Conservation (phyloP, 331 rosid genomes). For the Acacia pycnantha region DNA sequence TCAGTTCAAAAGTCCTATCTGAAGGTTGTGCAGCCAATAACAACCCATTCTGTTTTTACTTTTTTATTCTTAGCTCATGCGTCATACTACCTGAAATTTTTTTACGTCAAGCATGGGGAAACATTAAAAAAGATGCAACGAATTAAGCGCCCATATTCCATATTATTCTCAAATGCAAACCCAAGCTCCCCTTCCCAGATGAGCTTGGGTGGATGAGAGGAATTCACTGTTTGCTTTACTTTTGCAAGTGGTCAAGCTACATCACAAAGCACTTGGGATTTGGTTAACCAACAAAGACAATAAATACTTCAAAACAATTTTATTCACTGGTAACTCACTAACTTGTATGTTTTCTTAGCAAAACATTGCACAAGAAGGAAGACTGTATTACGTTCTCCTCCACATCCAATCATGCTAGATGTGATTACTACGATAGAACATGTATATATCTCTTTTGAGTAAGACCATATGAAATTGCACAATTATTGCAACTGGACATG, state of each 20-base stretch:
- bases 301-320: background rate
- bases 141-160: background rate
- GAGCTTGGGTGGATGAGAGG: background rate
- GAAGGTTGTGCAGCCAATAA: slow-evolving; percentile 11
- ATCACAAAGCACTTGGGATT: background rate
- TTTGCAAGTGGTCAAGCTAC: background rate
- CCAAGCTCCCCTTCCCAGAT: background rate
- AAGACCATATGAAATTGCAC: background rate
- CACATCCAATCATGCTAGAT: background rate
- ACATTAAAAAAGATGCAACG: background rate
- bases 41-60: slow-evolving; percentile 6
- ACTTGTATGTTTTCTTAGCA: background rate
- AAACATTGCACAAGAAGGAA: background rate
- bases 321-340: background rate
- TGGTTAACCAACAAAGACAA: background rate
- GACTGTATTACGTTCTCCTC: background rate
- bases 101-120: background rate
- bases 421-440: background rate
- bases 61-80: background rate
- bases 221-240: background rate
- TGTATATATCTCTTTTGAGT: background rate
- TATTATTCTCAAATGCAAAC: background rate
- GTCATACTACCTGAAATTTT: background rate
- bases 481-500: background rate
- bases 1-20: background rate